phyloP scores from a whole-genome alignment of 2,329 filamentous ascomycete species.

The Pezicula carpinea region DNA sequence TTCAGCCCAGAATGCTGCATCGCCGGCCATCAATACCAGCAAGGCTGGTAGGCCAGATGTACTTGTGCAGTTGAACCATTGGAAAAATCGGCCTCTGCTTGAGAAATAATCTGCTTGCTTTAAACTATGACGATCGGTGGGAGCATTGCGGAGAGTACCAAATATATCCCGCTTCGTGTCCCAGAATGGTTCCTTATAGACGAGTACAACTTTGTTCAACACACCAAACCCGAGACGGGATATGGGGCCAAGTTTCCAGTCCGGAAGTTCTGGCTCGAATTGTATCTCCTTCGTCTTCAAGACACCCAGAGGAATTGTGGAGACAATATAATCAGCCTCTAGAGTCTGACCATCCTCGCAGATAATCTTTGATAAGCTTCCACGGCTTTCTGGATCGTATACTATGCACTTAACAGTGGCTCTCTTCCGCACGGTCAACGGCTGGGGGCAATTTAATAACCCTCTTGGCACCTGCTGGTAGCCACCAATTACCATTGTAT shows the following conservation, averaged over 20 bases:
- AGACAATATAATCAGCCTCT: slow-evolving; percentile 85
- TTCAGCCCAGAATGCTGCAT: slow-evolving; percentile 88
- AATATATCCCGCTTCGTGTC: slow-evolving; percentile 88
- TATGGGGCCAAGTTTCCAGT: slow-evolving; percentile 80
- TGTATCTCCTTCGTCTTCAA: slow-evolving; percentile 75
- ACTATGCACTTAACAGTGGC: slow-evolving; percentile 67
- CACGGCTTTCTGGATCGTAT: slow-evolving; percentile 48
- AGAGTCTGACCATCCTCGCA: slow-evolving; percentile 74
- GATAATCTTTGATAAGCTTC: slow-evolving; percentile 55
- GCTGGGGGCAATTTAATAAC: slow-evolving; percentile 69
- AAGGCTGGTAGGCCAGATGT: slow-evolving; percentile 84
- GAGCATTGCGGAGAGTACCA: slow-evolving; percentile 76
- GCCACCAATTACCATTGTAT: slow-evolving; percentile 88
- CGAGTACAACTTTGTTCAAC: slow-evolving; percentile 90
- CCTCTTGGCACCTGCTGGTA: slow-evolving; percentile 93
- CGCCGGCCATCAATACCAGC: slow-evolving; percentile 91
- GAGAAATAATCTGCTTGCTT: slow-evolving; percentile 74
- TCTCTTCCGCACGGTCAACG: slow-evolving; percentile 71
- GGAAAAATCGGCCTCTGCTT: slow-evolving; percentile 85
- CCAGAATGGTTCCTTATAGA: slow-evolving; percentile 90
- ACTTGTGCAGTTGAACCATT: slow-evolving; percentile 95
- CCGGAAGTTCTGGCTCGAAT: slow-evolving; percentile 88
- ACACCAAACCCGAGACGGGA: slow-evolving; percentile 84
- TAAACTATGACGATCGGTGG: slow-evolving; percentile 59
- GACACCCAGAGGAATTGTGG: slow-evolving; percentile 86